A percentile compares a stretch with the other conserved stretches of the same genome.
Evolutionary conservation across 2,329 filamentous ascomycete genomes (phyloP).

Genomic region (Didymella segeticola): DNA sequence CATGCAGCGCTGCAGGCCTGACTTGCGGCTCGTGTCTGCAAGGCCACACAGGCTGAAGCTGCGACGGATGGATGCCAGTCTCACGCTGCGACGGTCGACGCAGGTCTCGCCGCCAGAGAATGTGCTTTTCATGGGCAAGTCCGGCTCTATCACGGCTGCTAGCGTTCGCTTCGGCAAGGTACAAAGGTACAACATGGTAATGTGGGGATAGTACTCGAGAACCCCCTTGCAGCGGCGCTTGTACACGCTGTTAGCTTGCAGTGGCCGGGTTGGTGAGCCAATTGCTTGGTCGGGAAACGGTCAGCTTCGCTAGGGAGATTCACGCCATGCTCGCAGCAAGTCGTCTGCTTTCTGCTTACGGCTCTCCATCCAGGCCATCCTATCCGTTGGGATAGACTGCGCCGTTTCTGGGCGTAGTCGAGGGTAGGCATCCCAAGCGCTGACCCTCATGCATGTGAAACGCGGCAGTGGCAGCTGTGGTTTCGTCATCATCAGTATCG

Average conservation of each 20-base stretch:
- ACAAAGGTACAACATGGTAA: slow-evolving; percentile 42
- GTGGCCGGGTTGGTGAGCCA: slow-evolving; percentile 32
- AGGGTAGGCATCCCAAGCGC: slow-evolving; percentile 22
- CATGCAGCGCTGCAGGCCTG: not conserved
- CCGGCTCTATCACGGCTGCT: slow-evolving; percentile 33
- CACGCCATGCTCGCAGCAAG: slow-evolving; percentile 16
- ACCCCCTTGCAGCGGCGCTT: slow-evolving; percentile 47
- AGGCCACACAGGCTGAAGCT: slow-evolving; percentile 6
- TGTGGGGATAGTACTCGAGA: slow-evolving; percentile 43
- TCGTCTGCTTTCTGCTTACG: slow-evolving; percentile 33
- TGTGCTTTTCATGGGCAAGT: not conserved
- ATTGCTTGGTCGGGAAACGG: slow-evolving; percentile 27
- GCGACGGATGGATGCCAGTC: slow-evolving; percentile 15
- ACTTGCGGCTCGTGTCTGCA: slow-evolving; percentile 13
- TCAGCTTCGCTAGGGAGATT: slow-evolving; percentile 23
- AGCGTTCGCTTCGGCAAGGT: slow-evolving; percentile 51
- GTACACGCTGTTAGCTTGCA: slow-evolving; percentile 36
- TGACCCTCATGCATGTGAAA: slow-evolving; percentile 36
- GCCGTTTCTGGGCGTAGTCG: slow-evolving; percentile 1
- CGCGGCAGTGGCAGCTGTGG: slow-evolving; percentile 30
- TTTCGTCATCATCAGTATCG: slow-evolving; percentile 21
- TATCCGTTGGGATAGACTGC: slow-evolving; percentile 18
- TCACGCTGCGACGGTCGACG: slow-evolving; percentile 10
- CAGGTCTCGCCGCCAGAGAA: not conserved
- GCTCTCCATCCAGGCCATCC: slow-evolving; percentile 19